phyloP scores from a whole-genome alignment of 2,329 filamentous ascomycete genomes.

The Amesomyces nigricolor region DNA sequence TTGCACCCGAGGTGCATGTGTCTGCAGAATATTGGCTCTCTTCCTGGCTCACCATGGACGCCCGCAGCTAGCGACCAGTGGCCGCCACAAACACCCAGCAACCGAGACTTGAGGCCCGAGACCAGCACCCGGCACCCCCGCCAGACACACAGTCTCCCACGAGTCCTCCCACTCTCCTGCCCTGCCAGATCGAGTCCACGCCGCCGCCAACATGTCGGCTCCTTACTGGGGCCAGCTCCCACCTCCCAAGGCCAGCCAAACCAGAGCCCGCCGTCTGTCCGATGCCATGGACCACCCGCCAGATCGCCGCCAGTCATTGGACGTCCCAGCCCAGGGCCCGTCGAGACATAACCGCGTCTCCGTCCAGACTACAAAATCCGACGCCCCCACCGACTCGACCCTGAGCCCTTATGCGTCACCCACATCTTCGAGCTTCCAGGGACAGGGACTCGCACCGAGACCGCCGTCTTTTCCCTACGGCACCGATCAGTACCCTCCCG shows the following conservation, averaged over 20 bases:
- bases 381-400: conserved; percentile 53
- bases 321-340: conserved; percentile 34
- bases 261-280: conserved; percentile 36
- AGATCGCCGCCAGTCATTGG: conserved; percentile 33
- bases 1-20: conserved; percentile 34
- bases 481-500: conserved; percentile 38
- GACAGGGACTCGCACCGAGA: conserved; percentile 51
- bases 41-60: conserved; percentile 8
- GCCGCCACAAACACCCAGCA: conserved; percentile 9
- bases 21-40: conserved; percentile 41
- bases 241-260: conserved; percentile 36
- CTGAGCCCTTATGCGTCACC: conserved; percentile 54
- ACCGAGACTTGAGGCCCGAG: conserved; percentile 3
- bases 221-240: conserved; percentile 57
- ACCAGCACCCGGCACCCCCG: conserved; percentile 15
- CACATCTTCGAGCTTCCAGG: conserved; percentile 44
- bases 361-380: conserved; percentile 50
- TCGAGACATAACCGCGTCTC: conserved; percentile 48
- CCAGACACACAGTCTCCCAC: neutral
- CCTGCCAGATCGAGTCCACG: conserved; percentile 11
- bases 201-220: conserved; percentile 37
- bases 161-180: neutral
- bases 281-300: conserved; percentile 31
- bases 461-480: conserved; percentile 52
- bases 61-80: conserved; percentile 23